Evolutionary conservation across 139 green algal genomes (phyloP).

Genomic region (Yamagishiella unicocca): DNA sequence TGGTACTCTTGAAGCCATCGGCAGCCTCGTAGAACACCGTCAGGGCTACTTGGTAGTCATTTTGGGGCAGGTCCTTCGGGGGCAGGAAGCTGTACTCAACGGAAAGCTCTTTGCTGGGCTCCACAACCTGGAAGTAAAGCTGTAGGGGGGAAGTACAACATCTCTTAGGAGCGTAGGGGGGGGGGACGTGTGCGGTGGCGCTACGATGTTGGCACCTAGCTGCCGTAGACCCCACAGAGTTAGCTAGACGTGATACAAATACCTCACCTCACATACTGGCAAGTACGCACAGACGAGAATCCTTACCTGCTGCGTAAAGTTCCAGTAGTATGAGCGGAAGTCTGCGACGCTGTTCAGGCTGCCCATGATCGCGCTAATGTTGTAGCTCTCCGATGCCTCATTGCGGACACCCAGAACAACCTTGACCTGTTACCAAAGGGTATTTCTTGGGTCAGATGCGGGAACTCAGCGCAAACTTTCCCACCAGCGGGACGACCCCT

Average conservation of each 20-base stretch:
- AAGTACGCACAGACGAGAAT: too few relatives aligned
- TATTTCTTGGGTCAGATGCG: neutral
- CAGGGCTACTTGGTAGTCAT: slow-evolving; percentile 68
- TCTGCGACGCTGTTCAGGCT: slow-evolving; percentile 75
- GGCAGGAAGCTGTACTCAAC: slow-evolving; percentile 79
- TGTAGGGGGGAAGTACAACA: slow-evolving; percentile 56
- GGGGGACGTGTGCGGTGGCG: too few relatives aligned
- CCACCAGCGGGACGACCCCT: too few relatives aligned
- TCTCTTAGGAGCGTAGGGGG: too few relatives aligned
- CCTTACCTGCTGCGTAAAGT: slow-evolving; percentile 77
- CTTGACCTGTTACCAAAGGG: slow-evolving; percentile 42
- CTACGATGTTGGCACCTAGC: too few relatives aligned
- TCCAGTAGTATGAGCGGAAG: slow-evolving; percentile 77
- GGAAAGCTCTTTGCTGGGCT: slow-evolving; percentile 67
- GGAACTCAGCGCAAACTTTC: too few relatives aligned
- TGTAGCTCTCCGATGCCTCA: slow-evolving; percentile 67
- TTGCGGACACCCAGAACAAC: slow-evolving; percentile 77
- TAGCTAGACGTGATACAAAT: too few relatives aligned
- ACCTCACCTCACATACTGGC: too few relatives aligned
- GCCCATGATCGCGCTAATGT: slow-evolving; percentile 78
- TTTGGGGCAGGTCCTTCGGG: slow-evolving; percentile 59
- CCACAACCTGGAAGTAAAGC: slow-evolving; percentile 64
- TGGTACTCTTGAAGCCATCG: slow-evolving; percentile 59
- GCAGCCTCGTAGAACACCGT: slow-evolving; percentile 67
- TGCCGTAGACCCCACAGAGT: too few relatives aligned